Conservation (phyloP, 805 yeast genomes). For the Wickerhamomyces canadensis region DNA sequence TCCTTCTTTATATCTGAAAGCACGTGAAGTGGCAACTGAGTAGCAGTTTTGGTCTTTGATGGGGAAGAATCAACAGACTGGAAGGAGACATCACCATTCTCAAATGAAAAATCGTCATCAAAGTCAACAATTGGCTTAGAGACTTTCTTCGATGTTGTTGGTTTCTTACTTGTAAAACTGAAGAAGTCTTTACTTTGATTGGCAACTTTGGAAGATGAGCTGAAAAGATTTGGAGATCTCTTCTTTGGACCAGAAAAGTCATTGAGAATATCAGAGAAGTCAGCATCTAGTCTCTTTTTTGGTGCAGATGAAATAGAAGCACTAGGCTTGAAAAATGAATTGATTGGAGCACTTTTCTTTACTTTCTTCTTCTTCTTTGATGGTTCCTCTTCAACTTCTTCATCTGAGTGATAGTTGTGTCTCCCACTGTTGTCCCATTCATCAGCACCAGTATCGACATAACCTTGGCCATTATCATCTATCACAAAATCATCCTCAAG, state of each 20-base stretch:
- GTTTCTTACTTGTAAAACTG: constrained; percentile 17
- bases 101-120: constrained; percentile 26
- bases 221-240: constrained; percentile 13
- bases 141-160: constrained; percentile 22
- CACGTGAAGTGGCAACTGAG: background rate
- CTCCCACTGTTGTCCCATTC: constrained; percentile 67
- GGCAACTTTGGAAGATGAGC: constrained; percentile 18
- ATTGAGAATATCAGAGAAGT: constrained; percentile 8
- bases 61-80: constrained; percentile 34
- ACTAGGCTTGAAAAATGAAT: constrained; percentile 40
- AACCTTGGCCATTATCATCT: constrained; percentile 91
- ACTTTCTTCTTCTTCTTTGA: constrained; percentile 15
- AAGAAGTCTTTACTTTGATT: constrained; percentile 14
- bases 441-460: constrained; percentile 88
- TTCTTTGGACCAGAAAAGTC: constrained; percentile 37
- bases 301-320: constrained; percentile 19
- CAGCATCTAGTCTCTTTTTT: constrained; percentile 42
- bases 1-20: constrained; percentile 6
- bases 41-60: constrained; percentile 19
- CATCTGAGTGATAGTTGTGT: constrained; percentile 46
- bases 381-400: constrained; percentile 31
- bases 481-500: constrained; percentile 90
- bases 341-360: constrained; percentile 5
- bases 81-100: constrained; percentile 21
- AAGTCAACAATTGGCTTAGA: constrained; percentile 16